These are phyloP conservation scores for Coccomyxa sp. DNA, from an alignment of 139 green algal species.

Conservation along the genomic window DNA sequence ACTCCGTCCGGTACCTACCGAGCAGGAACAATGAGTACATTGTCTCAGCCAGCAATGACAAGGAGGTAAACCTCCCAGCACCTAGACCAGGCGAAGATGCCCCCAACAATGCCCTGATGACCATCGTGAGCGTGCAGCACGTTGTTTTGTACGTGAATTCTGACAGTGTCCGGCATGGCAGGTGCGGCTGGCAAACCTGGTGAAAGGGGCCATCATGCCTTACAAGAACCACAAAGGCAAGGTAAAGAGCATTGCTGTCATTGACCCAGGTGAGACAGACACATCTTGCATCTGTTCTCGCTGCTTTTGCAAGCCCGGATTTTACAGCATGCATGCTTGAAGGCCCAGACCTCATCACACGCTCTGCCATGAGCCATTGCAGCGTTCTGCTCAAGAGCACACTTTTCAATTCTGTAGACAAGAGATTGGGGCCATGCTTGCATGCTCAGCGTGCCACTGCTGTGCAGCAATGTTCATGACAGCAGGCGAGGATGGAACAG, in stretches of 20 bases:
- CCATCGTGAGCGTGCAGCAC: neutral
- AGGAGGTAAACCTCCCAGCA: slow-evolving; percentile 34
- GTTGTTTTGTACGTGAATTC: neutral
- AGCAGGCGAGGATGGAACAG: slow-evolving; percentile 34
- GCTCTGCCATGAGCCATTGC: neutral
- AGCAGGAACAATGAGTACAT: slow-evolving; percentile 27
- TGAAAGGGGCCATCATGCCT: slow-evolving; percentile 8
- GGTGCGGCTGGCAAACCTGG: slow-evolving; percentile 19
- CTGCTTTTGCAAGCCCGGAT: neutral
- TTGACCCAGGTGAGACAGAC: slow-evolving; percentile 1
- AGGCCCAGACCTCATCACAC: neutral
- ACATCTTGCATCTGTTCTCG: neutral
- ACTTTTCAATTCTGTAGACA: no score
- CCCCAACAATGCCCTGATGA: no score
- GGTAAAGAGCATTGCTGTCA: slow-evolving; percentile 6
- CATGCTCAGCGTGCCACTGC: neutral
- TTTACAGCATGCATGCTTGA: neutral
- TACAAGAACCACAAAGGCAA: slow-evolving; percentile 17
- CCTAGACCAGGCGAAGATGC: no score
- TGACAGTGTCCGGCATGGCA: neutral
- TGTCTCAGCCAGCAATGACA: slow-evolving; percentile 48
- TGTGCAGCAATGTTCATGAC: slow-evolving; percentile 29
- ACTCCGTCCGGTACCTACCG: slow-evolving; percentile 38
- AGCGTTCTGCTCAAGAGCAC: no score
- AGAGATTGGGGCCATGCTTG: no score